These are phyloP conservation scores for Colletotrichum sp. DNA, from an alignment of 2,329 filamentous ascomycete species.

Conservation along the genomic window DNA sequence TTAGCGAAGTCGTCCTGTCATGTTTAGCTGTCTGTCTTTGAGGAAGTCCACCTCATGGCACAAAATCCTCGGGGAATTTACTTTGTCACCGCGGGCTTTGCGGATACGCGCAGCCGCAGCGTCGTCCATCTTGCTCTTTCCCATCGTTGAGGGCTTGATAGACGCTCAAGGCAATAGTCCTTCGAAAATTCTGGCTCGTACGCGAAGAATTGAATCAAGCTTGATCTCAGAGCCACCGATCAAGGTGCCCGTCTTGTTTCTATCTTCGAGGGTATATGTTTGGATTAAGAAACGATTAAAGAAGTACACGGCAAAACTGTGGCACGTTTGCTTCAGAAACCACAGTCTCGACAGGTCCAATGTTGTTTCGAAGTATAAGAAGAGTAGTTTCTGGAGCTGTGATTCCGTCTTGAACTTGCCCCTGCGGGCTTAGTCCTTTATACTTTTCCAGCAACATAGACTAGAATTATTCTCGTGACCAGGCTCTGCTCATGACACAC, in stretches of 20 bases:
- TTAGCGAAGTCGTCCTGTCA: slow-evolving; percentile 39
- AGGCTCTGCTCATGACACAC: neutral
- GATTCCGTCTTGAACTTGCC: neutral
- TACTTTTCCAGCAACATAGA: neutral
- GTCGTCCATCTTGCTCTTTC: slow-evolving; percentile 46
- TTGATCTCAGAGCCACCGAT: neutral
- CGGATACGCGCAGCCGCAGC: slow-evolving; percentile 45
- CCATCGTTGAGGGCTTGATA: neutral
- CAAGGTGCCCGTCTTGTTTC: neutral
- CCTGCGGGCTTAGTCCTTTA: neutral
- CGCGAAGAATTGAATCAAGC: neutral
- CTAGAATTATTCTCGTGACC: neutral
- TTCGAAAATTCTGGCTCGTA: neutral
- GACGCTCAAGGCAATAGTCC: neutral
- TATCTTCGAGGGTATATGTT: neutral
- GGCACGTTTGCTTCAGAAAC: neutral
- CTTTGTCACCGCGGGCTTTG: slow-evolving; percentile 44
- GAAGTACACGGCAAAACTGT: neutral
- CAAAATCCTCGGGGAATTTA: slow-evolving; percentile 23
- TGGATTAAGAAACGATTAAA: neutral
- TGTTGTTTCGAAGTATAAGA: neutral
- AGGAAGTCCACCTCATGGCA: neutral
- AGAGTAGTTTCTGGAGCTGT: neutral
- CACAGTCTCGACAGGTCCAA: neutral
- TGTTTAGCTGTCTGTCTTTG: neutral